Evolutionary conservation across 1,284 basidiomycete genomes (phyloP).

Genomic region (Cutaneotrichosporon dermatis): DNA sequence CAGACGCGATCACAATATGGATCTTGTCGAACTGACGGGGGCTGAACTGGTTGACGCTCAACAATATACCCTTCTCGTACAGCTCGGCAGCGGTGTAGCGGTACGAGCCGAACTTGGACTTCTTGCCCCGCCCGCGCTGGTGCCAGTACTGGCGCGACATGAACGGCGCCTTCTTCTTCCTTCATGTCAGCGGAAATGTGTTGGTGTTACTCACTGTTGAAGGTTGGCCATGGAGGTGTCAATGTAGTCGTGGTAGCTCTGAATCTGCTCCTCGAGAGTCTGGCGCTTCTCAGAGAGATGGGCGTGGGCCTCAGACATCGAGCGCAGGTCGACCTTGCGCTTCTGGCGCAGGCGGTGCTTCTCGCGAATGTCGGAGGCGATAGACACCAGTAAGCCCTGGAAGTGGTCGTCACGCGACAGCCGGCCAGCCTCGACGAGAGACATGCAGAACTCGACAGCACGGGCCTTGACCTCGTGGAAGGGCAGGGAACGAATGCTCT

Average conservation of each 20-base stretch:
- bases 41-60: slow-evolving; percentile 86
- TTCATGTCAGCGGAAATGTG: slow-evolving; percentile 35
- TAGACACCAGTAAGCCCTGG: slow-evolving; percentile 90
- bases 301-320: slow-evolving; percentile 78
- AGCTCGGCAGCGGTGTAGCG: slow-evolving; percentile 85
- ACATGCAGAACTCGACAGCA: slow-evolving; percentile 82
- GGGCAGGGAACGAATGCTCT: slow-evolving; percentile 78
- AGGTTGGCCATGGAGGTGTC: slow-evolving; percentile 90
- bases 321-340: slow-evolving; percentile 82
- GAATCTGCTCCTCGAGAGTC: slow-evolving; percentile 84
- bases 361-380: slow-evolving; percentile 93
- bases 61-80: slow-evolving; percentile 59
- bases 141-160: slow-evolving; percentile 87
- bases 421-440: slow-evolving; percentile 78
- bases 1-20: slow-evolving; percentile 81
- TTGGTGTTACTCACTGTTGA: slow-evolving; percentile 57
- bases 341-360: slow-evolving; percentile 88
- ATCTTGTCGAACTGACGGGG: slow-evolving; percentile 92
- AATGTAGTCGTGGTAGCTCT: slow-evolving; percentile 87
- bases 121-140: slow-evolving; percentile 75
- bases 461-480: slow-evolving; percentile 89
- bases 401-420: slow-evolving; percentile 80
- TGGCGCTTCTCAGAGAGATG: slow-evolving; percentile 83
- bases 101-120: slow-evolving; percentile 89
- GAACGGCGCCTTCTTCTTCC: slow-evolving; percentile 89